Evolutionary conservation across 192 early-diverging fungal genomes (phyloP).

Genomic region (Coemansia aciculifera): DNA sequence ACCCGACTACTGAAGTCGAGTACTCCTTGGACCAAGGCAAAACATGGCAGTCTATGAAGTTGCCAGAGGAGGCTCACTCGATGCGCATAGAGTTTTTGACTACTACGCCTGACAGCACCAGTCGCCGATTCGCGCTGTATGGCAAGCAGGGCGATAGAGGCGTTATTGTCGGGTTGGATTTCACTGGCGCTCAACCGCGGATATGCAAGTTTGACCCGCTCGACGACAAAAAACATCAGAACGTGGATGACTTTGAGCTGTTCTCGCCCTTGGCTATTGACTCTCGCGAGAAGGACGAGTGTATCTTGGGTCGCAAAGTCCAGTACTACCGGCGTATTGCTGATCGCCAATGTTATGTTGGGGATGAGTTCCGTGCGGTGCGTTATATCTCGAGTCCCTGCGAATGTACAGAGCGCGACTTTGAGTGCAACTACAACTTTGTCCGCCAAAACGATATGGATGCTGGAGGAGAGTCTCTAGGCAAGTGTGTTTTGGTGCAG

Average conservation of each 20-base stretch:
- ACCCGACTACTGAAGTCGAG: conserved; percentile 60
- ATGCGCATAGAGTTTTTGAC: conserved; percentile 76
- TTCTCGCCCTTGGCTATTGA: conserved; percentile 60
- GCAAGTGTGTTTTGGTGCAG: conserved; percentile 66
- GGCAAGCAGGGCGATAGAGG: conserved; percentile 57
- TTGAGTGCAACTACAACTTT: conserved; percentile 90
- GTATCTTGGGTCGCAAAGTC: conserved; percentile 66
- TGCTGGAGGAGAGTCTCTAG: conserved; percentile 15
- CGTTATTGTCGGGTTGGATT: conserved; percentile 48
- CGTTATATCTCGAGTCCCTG: conserved; percentile 63
- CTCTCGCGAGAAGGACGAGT: conserved; percentile 51
- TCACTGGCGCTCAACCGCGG: conserved; percentile 50
- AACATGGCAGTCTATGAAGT: conserved; percentile 62
- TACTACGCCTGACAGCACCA: conserved; percentile 62
- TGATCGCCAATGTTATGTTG: conserved; percentile 72
- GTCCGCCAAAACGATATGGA: conserved; percentile 56
- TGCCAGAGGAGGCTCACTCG: conserved; percentile 70
- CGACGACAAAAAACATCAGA: conserved; percentile 32
- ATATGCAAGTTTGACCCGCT: conserved; percentile 49
- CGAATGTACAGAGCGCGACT: conserved; percentile 75
- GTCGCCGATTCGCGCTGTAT: conserved; percentile 77
- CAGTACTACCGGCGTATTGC: conserved; percentile 73
- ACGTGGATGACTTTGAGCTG: conserved; percentile 68
- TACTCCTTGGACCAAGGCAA: conserved; percentile 81
- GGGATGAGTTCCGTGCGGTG: conserved; percentile 64